Evolutionary conservation across 257 asterid species (phyloP).

Genomic region (Fraxinus cuspidata): DNA sequence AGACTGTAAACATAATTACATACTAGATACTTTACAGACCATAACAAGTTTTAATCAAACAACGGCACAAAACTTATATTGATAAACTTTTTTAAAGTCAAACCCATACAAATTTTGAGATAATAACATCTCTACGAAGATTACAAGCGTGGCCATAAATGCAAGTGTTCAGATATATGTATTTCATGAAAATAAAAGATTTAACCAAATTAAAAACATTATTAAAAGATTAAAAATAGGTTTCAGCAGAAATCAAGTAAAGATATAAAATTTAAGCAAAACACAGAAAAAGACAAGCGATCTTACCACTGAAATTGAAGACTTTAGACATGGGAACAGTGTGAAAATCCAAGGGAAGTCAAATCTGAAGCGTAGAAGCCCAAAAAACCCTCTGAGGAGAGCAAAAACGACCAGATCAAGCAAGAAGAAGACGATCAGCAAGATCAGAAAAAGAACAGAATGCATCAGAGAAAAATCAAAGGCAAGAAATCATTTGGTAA

Average conservation of each 20-base stretch:
- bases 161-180: background rate
- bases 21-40: background rate
- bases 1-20: background rate
- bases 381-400: conserved; percentile 60
- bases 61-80: background rate
- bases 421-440: conserved; percentile 38
- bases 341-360: conserved; percentile 31
- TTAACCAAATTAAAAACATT: conserved; percentile 1
- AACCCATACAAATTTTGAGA: background rate
- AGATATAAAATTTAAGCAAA: conserved; percentile 27
- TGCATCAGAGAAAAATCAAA: conserved; percentile 54
- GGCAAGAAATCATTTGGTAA: conserved; percentile 36
- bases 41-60: background rate
- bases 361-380: conserved; percentile 40
- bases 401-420: conserved; percentile 53
- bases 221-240: background rate
- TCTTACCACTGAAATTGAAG: conserved; percentile 76
- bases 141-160: background rate
- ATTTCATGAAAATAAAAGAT: conserved; percentile 19
- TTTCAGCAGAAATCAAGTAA: background rate
- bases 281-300: conserved; percentile 20
- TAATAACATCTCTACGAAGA: background rate
- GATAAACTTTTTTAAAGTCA: conserved; percentile 8
- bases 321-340: conserved; percentile 67
- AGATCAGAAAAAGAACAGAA: conserved; percentile 36